phyloP scores from a whole-genome alignment of 208 protist species.

The Tritrichomonas musculus region DNA sequence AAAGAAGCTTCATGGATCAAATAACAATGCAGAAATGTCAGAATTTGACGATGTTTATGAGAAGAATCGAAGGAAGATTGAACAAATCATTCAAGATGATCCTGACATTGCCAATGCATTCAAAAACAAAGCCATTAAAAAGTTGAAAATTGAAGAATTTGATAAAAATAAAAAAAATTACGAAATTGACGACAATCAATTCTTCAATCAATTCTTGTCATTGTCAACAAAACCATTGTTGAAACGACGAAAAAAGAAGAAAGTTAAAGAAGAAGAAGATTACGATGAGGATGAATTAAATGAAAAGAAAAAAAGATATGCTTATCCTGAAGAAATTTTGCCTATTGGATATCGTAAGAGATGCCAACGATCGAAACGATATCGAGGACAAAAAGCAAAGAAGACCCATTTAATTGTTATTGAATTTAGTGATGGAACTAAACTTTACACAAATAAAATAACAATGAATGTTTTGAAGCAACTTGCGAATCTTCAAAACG shows the following conservation, averaged over 20 bases:
- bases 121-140: neutral
- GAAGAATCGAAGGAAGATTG: neutral
- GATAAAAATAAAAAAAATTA: no score
- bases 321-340: neutral
- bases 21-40: no score
- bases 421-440: neutral
- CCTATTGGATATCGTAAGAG: neutral
- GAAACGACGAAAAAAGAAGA: neutral
- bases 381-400: neutral
- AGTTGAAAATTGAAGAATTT: neutral
- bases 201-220: neutral
- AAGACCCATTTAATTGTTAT: neutral
- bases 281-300: neutral
- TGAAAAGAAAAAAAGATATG: neutral
- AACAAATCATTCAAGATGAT: neutral
- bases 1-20: no score
- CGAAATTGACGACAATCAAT: neutral
- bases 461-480: neutral
- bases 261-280: neutral
- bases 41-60: neutral
- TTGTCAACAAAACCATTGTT: neutral
- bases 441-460: neutral
- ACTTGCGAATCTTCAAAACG: neutral
- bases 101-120: neutral
- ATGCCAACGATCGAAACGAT: neutral